Conservation (phyloP, 257 asterid genomes). For the Nicotiana sylvestris region DNA sequence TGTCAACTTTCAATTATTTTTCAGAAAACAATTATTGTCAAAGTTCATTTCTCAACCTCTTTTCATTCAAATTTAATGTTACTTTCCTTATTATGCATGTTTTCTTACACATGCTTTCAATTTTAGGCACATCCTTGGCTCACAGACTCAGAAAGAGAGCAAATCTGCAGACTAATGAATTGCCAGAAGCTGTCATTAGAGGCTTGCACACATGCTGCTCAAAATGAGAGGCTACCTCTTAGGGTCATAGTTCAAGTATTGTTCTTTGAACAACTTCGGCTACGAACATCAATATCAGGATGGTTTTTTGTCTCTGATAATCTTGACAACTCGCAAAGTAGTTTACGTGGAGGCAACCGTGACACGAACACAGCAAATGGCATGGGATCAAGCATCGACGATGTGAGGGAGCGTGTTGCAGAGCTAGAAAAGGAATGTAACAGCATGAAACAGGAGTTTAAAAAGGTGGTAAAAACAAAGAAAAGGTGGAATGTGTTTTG, state of each 20-base stretch:
- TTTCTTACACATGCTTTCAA: not conserved
- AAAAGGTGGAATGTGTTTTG: constrained; percentile 17
- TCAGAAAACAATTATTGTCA: not conserved
- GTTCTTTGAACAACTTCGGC: constrained; percentile 80
- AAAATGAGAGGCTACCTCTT: constrained; percentile 81
- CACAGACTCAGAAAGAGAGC: constrained; percentile 63
- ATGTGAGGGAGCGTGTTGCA: constrained; percentile 7
- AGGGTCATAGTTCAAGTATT: constrained; percentile 80
- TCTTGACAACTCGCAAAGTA: constrained; percentile 18
- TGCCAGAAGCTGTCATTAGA: constrained; percentile 87
- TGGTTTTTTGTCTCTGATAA: constrained; percentile 55
- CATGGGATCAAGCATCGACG: constrained; percentile 10
- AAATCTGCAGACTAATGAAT: constrained; percentile 71
- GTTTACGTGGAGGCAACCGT: constrained; percentile 12
- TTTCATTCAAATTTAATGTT: not conserved
- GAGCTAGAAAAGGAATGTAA: constrained; percentile 14
- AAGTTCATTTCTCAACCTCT: not conserved
- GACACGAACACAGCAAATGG: constrained; percentile 11
- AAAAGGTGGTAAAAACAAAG: constrained; percentile 15
- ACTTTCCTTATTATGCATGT: not conserved
- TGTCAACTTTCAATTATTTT: too few species aligned
- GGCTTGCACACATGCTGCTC: constrained; percentile 89
- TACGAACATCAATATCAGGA: constrained; percentile 76
- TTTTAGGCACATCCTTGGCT: constrained; percentile 90
- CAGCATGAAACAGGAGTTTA: constrained; percentile 17